Conservation (phyloP, 345 rosid genomes). For the Rhizophora mangle region DNA sequence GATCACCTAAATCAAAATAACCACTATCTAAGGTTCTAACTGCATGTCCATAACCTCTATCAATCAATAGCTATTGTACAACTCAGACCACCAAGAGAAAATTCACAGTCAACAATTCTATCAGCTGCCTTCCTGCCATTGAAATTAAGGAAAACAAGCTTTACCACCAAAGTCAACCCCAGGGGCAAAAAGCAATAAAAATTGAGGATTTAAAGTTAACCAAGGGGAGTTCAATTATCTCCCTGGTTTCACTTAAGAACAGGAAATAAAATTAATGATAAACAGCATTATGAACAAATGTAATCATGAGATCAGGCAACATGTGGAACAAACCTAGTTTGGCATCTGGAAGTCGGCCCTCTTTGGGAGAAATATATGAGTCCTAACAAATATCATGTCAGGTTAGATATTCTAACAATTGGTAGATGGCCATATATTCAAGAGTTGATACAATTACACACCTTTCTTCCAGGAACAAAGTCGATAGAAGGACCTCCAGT, state of each 20-base stretch:
- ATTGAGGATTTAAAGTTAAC: too few relatives aligned
- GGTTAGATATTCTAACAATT: constrained; percentile 10
- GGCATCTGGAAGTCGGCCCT: constrained; percentile 96
- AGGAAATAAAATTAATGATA: too few relatives aligned
- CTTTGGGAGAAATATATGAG: constrained; percentile 58
- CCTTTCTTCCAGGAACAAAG: constrained; percentile 92
- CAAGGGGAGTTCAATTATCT: too few relatives aligned
- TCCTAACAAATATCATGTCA: constrained; percentile 46
- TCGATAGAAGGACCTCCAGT: constrained; percentile 88
- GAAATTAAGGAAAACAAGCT: too few relatives aligned
- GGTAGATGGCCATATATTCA: constrained; percentile 13
- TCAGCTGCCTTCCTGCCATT: too few relatives aligned
- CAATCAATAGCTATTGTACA: too few relatives aligned
- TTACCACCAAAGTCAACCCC: too few relatives aligned
- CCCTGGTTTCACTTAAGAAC: too few relatives aligned
- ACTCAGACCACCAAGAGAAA: too few relatives aligned
- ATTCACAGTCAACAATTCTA: too few relatives aligned
- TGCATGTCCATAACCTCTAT: neutral
- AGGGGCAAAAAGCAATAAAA: too few relatives aligned
- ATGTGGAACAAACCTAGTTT: constrained; percentile 47
- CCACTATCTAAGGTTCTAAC: neutral
- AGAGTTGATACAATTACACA: constrained; percentile 18
- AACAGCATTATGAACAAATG: too few relatives aligned
- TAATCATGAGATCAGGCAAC: neutral
- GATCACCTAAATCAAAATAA: neutral